Conservation (phyloP, 768 basidiomycete species). For the Tulasnella calospora region DNA sequence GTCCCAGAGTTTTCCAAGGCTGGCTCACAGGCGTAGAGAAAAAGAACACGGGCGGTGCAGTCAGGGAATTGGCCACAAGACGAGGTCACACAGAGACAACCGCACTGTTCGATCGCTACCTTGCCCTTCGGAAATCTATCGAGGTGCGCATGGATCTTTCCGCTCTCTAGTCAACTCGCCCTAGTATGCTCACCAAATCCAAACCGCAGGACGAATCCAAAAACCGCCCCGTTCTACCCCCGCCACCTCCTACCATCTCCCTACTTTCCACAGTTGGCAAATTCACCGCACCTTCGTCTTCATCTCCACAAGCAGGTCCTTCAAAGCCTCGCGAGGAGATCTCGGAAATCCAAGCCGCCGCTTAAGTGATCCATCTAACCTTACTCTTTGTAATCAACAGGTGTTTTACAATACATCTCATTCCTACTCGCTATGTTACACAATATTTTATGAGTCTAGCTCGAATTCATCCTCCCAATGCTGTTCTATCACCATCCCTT, state of each 20-base stretch:
- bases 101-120: background rate
- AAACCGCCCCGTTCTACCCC: background rate
- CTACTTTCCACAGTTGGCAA: background rate
- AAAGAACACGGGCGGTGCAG: background rate
- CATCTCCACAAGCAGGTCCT: background rate
- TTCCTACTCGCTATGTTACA: background rate
- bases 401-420: background rate
- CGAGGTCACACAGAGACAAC: background rate
- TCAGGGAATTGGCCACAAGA: background rate
- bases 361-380: background rate
- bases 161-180: background rate
- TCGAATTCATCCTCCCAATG: constrained; percentile 1
- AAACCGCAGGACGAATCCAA: background rate
- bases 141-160: background rate
- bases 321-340: background rate
- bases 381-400: background rate
- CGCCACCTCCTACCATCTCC: background rate
- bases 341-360: background rate
- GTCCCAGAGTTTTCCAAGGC: background rate
- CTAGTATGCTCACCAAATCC: background rate
- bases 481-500: background rate
- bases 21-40: background rate
- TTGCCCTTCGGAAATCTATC: background rate
- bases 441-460: background rate
- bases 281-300: background rate